Evolutionary conservation across 176 grass and related monocot species (phyloP).

Genomic region (Microstegium vimineum): DNA sequence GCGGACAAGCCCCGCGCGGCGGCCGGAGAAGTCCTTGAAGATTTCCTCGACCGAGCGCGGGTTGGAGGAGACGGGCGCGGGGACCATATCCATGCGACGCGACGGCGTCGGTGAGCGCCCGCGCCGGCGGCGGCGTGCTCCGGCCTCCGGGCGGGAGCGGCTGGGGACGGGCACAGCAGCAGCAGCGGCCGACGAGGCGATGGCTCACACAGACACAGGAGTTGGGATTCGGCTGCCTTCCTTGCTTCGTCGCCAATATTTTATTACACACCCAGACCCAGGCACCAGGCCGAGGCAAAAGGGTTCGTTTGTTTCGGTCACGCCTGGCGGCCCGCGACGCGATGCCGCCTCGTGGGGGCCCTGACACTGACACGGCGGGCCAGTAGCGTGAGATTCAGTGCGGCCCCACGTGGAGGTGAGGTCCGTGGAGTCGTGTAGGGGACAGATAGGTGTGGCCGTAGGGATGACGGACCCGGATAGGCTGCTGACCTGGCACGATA

Average conservation of each 20-base stretch:
- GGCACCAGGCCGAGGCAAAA: background rate
- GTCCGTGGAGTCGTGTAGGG: background rate
- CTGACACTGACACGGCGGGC: constrained; percentile 1
- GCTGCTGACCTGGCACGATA: constrained; percentile 39
- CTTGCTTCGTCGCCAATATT: constrained; percentile 11
- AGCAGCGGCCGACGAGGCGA: constrained; percentile 5
- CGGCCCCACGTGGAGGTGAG: background rate
- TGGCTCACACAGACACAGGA: background rate
- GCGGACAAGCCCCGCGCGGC: constrained; percentile 66
- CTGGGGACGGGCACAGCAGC: background rate
- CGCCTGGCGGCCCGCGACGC: background rate
- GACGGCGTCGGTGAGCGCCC: background rate
- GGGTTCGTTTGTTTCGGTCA: constrained; percentile 5
- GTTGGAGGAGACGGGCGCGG: constrained; percentile 12
- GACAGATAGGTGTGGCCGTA: background rate
- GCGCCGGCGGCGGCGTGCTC: background rate
- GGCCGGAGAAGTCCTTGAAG: constrained; percentile 63
- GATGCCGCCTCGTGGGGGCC: background rate
- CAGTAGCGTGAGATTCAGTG: rapidly evolving
- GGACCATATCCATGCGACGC: constrained; percentile 39
- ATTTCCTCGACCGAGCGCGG: constrained; percentile 75
- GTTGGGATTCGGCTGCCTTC: constrained; percentile 8
- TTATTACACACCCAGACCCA: constrained; percentile 14
- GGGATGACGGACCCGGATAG: constrained; percentile 5
- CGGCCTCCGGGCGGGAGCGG: background rate